Evolutionary conservation across 768 basidiomycete species (phyloP), one percentile per base, ranked within the genome.

Genomic region (Lactifluus hygrophoroides): DNA sequence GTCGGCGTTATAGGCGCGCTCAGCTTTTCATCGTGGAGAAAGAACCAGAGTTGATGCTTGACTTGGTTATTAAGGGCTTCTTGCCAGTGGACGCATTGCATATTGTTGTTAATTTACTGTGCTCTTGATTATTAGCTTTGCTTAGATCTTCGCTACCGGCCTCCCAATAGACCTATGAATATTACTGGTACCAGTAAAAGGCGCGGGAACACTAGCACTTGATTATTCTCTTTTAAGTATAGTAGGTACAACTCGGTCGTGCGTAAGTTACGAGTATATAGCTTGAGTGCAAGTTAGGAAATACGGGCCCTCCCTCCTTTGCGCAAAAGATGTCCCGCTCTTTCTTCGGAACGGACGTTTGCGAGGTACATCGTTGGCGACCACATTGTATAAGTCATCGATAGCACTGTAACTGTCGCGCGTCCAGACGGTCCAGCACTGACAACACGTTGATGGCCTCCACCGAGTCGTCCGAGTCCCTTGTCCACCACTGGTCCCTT

Each of bases 1-100:
- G 84, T 88, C 21, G 86, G 86, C 0, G 84, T 88, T 35, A 83
- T 90, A 21, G 87, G 88, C 3, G 85, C 85, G 6, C 70, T 91
- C 63, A 87, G 88, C 61, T 81, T 91, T 68, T 87, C 87, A 37
- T 70, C 72, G 11, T 73, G 72, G 72, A 64, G 70, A 56, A 72
- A 68, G 62, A 69, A 66, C 25, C 72, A 73, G 60, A 66, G 60
- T 25, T 71, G 53, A 58, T 40, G 37, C 42, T 16, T 38, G 40
- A 51, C 51, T 60, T n/a, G 16, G 7, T 34, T 50, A 54, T 38
- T 40, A 48, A 60, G n/a, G 53, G 23, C 47, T 60, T 51, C 34
- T n/a, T 8, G 14, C n/a, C n/a, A 14, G 30, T 37, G 30, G 42
- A 42, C 14, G 19, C 44, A 19, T 42, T 56, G 54, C 51, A 54